Conservation (phyloP, 2,329 filamentous ascomycete genomes). For the Fusarium nelsonii region DNA sequence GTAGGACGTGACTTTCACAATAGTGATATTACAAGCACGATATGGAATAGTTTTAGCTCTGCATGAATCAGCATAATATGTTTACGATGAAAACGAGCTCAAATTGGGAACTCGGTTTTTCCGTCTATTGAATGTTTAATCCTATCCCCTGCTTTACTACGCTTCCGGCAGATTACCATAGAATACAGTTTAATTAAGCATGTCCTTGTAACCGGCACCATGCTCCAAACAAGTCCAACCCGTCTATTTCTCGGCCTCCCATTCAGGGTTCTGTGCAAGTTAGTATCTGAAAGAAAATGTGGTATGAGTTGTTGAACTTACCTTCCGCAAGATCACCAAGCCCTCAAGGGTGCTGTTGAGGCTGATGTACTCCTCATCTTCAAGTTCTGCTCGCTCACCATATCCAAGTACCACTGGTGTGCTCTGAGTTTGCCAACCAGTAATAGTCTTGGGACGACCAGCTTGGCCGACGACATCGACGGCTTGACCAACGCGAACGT, state of each 20-base stretch:
- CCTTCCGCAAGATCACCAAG: conserved; percentile 96
- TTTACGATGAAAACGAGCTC: conserved; percentile 18
- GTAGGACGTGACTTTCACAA: conserved; percentile 13
- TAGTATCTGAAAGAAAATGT: conserved; percentile 12
- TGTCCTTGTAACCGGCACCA: conserved; percentile 37
- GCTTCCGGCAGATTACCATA: conserved; percentile 50
- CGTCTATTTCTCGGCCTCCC: conserved; percentile 56
- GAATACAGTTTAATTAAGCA: conserved; percentile 52
- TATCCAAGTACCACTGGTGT: conserved; percentile 96
- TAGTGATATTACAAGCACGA: not conserved
- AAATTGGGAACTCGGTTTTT: conserved; percentile 41
- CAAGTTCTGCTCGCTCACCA: conserved; percentile 94
- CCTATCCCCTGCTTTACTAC: conserved; percentile 40
- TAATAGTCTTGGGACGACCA: conserved; percentile 97
- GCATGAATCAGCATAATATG: conserved; percentile 9
- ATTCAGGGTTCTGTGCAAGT: conserved; percentile 55
- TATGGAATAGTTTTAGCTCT: not conserved
- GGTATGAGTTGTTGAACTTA: conserved; percentile 58
- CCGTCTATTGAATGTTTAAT: conserved; percentile 48
- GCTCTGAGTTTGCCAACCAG: conserved; percentile 99
- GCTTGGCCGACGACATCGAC: conserved; percentile 98
- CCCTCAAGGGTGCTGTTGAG: conserved; percentile 93
- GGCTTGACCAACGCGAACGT: conserved; percentile 96
- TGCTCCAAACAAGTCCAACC: conserved; percentile 36
- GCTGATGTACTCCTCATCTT: conserved; percentile 97